These are phyloP conservation scores for Cyclocybe cylindracea DNA, from an alignment of 768 basidiomycete genomes.

Conservation along the genomic window DNA sequence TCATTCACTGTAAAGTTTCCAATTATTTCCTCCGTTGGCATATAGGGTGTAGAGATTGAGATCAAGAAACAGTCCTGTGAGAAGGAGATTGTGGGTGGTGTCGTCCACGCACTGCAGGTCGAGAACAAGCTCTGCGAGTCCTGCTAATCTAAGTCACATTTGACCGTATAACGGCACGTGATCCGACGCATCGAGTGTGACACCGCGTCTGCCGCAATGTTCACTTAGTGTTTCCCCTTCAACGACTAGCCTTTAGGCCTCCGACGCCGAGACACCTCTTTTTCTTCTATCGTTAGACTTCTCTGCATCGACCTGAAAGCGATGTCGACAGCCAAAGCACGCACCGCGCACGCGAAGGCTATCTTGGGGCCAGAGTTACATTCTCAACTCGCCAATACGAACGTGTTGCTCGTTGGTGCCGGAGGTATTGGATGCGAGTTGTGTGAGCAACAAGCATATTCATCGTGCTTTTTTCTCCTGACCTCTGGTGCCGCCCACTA, in stretches of 20 bases:
- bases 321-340: slow-evolving; percentile 51
- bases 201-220: slow-evolving; percentile 19
- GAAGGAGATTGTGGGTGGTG: background rate
- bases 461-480: background rate
- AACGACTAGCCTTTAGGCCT: background rate
- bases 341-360: slow-evolving; percentile 66
- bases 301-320: background rate
- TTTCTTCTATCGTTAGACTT: background rate
- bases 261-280: background rate
- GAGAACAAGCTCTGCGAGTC: background rate
- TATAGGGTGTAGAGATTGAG: too few species aligned
- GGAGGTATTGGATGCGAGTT: slow-evolving; percentile 98
- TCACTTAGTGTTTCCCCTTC: background rate
- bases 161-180: slow-evolving; percentile 14
- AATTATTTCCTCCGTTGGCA: too few species aligned
- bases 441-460: slow-evolving; percentile 44
- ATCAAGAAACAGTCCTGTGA: too few species aligned
- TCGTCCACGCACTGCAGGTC: background rate
- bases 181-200: slow-evolving; percentile 26
- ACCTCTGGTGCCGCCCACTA: slow-evolving; percentile 27
- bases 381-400: slow-evolving; percentile 57
- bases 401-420: slow-evolving; percentile 88
- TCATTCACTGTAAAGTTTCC: too few species aligned
- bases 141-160: background rate
- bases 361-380: slow-evolving; percentile 80